Evolutionary conservation across 352 stramenopile genomes (phyloP), one percentile per base, ranked within the genome.

Genomic region (Pythium vanterpoolii): DNA sequence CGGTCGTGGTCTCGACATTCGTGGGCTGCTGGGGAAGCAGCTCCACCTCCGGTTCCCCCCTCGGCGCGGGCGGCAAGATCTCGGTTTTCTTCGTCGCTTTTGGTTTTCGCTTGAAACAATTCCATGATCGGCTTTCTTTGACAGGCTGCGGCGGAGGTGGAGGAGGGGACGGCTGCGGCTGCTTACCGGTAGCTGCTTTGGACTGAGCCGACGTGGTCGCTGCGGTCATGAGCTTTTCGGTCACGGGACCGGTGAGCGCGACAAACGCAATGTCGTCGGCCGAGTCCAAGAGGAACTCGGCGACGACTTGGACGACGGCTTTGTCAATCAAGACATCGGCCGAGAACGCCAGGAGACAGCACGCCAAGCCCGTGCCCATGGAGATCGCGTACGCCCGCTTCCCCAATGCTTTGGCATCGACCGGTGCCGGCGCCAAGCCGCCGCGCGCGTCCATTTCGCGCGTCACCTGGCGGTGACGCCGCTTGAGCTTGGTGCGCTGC

Each of bases 311-410:
- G 4, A 74, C 48, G 26, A 74, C 67, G 18, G 62, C 63, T 3
- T 34, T 34, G 19, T 74, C 57, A 26, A 74, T 61, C 11, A 71
- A 28, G 21, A 74, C 16, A 36, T 74, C 67, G 48, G 64, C 52
- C 23, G 67, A 56, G 19, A 71, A 55, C 44, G 62, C 54, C 13
- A 74, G 27, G 13, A 71, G 46, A 26, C 67, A 74, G 62, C 56
- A 68, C 53, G 55, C 59, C 24, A 71, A 50, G 1, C 67, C 67
- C 30, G 62, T 66, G 13, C 34, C 67, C 19, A 66, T 27, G 21
- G 67, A 63, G 14, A 74, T 56, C 13, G 44, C 52, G 27, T 56
- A 57, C 26, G 67, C 67, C 23, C 67, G 62, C 53, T 69, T 71
- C 14, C 57, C 50, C 24, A 63, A 60, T n/a, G 14, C 49, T 19